These are phyloP conservation scores for Colletotrichum falcatum DNA, from an alignment of 2,329 filamentous ascomycete species.

Conservation along the genomic window DNA sequence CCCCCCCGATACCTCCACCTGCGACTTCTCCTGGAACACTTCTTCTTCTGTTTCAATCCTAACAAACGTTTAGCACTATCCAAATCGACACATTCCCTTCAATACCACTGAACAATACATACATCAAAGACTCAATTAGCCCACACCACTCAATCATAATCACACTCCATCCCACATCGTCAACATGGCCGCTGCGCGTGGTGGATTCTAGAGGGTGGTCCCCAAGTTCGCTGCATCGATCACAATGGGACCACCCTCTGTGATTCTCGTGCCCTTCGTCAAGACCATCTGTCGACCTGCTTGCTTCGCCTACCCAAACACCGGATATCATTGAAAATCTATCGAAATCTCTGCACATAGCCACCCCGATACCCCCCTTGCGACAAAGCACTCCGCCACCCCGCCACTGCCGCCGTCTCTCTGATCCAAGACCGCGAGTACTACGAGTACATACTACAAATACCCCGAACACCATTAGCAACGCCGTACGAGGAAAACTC, in stretches of 20 bases:
- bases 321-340: neutral
- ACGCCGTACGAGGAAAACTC: neutral
- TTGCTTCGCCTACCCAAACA: conserved; percentile 4
- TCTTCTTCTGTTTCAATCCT: neutral
- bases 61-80: conserved; percentile 12
- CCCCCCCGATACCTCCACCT: conserved; percentile 26
- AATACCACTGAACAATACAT: neutral
- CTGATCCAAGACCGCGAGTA: conserved; percentile 10
- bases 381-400: conserved; percentile 29
- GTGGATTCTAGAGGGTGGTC: conserved; percentile 68
- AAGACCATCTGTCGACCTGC: conserved; percentile 40
- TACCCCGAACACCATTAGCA: neutral
- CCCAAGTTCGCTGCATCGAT: conserved; percentile 55
- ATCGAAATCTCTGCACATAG: conserved; percentile 39
- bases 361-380: conserved; percentile 11
- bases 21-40: neutral
- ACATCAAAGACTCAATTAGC: too few relatives aligned
- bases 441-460: conserved; percentile 1
- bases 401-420: conserved; percentile 24
- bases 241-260: conserved; percentile 69
- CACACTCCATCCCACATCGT: conserved; percentile 15
- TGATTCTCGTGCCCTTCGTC: conserved; percentile 53
- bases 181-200: conserved; percentile 50
- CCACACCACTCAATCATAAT: neutral
- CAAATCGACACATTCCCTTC: neutral